These are phyloP conservation scores for Ogataea pignaliae DNA, from an alignment of 805 yeast species.

Conservation along the genomic window DNA sequence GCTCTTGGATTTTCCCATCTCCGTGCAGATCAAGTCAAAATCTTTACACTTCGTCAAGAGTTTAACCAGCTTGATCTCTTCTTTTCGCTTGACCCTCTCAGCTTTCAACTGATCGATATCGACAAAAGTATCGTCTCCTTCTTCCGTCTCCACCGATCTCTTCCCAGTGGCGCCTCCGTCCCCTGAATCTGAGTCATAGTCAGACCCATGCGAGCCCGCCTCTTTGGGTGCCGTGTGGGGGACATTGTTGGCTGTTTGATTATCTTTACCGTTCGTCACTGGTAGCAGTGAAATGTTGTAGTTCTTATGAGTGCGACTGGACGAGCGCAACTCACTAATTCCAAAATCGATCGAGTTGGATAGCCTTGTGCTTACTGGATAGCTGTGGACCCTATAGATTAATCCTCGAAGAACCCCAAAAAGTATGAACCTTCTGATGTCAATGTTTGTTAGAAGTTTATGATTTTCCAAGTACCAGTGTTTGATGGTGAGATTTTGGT, in stretches of 20 bases:
- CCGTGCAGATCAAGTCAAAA: conserved; percentile 69
- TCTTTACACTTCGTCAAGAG: conserved; percentile 48
- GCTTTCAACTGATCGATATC: conserved; percentile 18
- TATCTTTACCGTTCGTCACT: conserved; percentile 11
- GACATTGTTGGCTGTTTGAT: too few species aligned
- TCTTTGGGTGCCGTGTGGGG: too few species aligned
- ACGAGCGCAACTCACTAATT: conserved; percentile 4
- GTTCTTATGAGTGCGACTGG: conserved; percentile 4
- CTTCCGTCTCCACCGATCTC: conserved; percentile 1
- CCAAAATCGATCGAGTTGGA: conserved; percentile 33
- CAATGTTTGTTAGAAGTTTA: conserved; percentile 57
- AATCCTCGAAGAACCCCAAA: conserved; percentile 83
- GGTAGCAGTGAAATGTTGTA: conserved; percentile 17
- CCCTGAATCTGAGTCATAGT: not conserved
- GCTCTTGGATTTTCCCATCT: conserved; percentile 48
- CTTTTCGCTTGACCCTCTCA: conserved; percentile 21
- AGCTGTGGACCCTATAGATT: conserved; percentile 74
- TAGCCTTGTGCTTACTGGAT: conserved; percentile 53
- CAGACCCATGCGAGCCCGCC: not conserved
- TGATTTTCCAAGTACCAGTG: conserved; percentile 78
- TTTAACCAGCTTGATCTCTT: conserved; percentile 36
- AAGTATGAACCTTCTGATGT: conserved; percentile 75
- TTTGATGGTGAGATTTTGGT: conserved; percentile 70
- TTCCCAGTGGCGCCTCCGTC: not conserved
- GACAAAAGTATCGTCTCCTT: conserved; percentile 20